Percentiles rank a stretch among this genome's conserved stretches.
These are phyloP conservation scores for Dendrocalamus latiflorus DNA, from an alignment of 202 grass and related monocot species.

Conservation along the genomic window DNA sequence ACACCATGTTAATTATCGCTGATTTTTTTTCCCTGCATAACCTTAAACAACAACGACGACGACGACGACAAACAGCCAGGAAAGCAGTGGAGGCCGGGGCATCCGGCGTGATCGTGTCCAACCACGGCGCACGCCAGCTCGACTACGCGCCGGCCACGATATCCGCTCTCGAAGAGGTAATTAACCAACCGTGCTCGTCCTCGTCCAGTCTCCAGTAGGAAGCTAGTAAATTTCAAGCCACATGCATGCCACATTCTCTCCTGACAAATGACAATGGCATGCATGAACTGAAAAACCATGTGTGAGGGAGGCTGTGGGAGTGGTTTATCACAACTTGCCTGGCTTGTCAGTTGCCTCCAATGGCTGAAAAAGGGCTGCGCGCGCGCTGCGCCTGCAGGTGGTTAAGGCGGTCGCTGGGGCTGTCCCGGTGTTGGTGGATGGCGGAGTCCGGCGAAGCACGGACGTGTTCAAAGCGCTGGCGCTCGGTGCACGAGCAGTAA, in stretches of 20 bases:
- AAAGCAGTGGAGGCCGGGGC: conserved; percentile 51
- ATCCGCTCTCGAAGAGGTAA: conserved; percentile 68
- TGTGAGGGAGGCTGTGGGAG: too few species aligned
- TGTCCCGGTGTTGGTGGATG: conserved; percentile 75
- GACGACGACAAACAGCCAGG: too few species aligned
- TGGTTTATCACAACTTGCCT: background rate
- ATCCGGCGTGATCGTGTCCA: conserved; percentile 79
- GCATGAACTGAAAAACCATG: background rate
- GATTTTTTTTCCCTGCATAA: background rate
- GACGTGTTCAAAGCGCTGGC: conserved; percentile 89
- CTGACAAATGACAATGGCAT: background rate
- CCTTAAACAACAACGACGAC: background rate
- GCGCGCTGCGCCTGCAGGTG: conserved; percentile 51
- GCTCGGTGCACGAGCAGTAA: conserved; percentile 66
- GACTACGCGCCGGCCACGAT: conserved; percentile 70
- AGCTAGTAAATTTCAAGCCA: background rate
- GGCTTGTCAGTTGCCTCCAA: background rate
- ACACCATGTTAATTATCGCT: background rate
- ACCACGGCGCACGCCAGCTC: conserved; percentile 73
- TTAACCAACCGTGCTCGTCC: too few species aligned
- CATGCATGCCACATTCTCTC: too few species aligned
- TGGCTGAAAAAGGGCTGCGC: background rate
- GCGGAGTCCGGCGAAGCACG: conserved; percentile 76
- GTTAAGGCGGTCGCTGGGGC: conserved; percentile 64
- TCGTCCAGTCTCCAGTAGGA: background rate